phyloP scores from a whole-genome alignment of 1,284 basidiomycete genomes.

The Cystobasidium slooffiae region DNA sequence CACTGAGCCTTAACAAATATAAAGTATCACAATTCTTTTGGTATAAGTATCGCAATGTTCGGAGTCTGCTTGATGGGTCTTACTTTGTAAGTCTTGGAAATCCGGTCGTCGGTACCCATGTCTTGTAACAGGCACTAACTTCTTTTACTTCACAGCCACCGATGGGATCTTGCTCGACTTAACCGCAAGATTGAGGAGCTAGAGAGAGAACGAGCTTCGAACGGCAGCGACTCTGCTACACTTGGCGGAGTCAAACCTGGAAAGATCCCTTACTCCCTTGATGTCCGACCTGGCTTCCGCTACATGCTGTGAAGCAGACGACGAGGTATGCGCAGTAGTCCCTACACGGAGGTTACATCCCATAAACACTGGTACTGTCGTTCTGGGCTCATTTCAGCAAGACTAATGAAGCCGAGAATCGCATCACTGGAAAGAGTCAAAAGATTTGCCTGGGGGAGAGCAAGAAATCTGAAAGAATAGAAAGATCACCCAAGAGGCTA shows the following conservation, averaged over 20 bases:
- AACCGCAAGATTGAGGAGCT: conserved; percentile 44
- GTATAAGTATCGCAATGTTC: conserved; percentile 44
- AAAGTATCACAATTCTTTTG: conserved; percentile 52
- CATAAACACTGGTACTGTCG: too few relatives aligned
- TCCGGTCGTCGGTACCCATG: not conserved
- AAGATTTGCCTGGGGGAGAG: too few relatives aligned
- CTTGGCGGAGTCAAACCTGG: conserved; percentile 11
- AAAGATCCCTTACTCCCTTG: conserved; percentile 15
- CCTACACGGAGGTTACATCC: too few relatives aligned
- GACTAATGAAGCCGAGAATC: too few relatives aligned
- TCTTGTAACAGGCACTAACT: too few relatives aligned
- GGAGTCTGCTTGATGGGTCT: conserved; percentile 44
- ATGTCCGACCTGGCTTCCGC: conserved; percentile 32
- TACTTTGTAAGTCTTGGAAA: conserved; percentile 19
- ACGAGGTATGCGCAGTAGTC: too few relatives aligned
- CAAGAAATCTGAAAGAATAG: too few relatives aligned
- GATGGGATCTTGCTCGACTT: conserved; percentile 45
- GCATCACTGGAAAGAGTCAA: too few relatives aligned
- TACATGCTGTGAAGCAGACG: conserved; percentile 24
- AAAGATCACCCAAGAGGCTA: too few relatives aligned
- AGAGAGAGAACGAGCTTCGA: not conserved
- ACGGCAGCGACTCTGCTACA: conserved; percentile 5
- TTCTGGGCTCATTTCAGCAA: too few relatives aligned
- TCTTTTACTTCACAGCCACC: conserved; percentile 27
- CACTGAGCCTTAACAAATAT: not conserved